phyloP scores from a whole-genome alignment of 176 grass and related monocot species.

The Musa itinerans region DNA sequence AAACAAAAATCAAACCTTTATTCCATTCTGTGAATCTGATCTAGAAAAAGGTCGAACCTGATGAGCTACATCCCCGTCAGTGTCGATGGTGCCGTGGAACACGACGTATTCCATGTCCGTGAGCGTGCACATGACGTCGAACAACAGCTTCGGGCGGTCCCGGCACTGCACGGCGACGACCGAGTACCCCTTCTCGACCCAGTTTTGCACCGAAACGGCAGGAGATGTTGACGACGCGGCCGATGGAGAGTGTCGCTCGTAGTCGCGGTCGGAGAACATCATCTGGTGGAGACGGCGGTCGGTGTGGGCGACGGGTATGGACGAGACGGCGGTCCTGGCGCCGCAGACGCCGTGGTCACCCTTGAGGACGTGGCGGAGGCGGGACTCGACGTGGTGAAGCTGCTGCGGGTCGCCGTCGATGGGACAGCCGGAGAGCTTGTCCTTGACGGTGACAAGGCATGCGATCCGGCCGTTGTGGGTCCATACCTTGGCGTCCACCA shows the following conservation, averaged over 20 bases:
- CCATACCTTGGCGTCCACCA: slow-evolving; percentile 13
- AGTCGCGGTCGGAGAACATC: slow-evolving; percentile 14
- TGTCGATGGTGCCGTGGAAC: slow-evolving; percentile 22
- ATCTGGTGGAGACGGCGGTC: slow-evolving; percentile 24
- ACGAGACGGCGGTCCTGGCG: slow-evolving; percentile 1
- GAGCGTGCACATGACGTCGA: slow-evolving; percentile 18
- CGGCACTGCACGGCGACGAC: slow-evolving; percentile 9
- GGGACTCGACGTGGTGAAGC: slow-evolving; percentile 7
- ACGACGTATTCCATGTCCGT: slow-evolving; percentile 25
- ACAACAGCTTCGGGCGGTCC: slow-evolving; percentile 16
- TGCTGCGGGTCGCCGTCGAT: neutral
- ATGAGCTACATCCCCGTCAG: slow-evolving; percentile 4
- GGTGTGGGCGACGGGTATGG: neutral
- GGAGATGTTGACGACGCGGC: neutral
- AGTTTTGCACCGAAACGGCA: slow-evolving; percentile 5
- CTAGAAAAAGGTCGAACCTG: neutral
- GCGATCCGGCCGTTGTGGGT: slow-evolving; percentile 17
- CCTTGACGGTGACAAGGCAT: slow-evolving; percentile 11
- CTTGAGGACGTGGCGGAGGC: slow-evolving; percentile 19
- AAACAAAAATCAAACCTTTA: neutral
- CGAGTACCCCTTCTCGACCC: slow-evolving; percentile 16
- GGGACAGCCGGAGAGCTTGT: neutral
- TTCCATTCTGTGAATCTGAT: neutral
- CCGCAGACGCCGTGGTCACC: slow-evolving; percentile 1
- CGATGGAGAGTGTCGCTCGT: neutral